phyloP scores from a whole-genome alignment of 2,329 filamentous ascomycete species.

The Pyricularia sp. region DNA sequence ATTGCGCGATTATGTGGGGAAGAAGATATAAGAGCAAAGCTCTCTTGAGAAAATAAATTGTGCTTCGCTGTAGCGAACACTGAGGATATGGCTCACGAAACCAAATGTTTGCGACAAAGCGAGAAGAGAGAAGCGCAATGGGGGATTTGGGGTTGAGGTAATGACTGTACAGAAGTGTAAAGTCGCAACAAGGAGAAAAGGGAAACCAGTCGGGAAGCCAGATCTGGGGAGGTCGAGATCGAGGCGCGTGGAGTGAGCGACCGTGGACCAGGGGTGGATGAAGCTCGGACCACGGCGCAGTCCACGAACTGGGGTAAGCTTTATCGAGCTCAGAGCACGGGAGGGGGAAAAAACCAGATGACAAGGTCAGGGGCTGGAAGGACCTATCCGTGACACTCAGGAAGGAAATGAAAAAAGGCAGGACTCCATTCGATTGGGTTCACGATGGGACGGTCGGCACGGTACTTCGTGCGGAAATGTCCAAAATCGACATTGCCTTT shows the following conservation, averaged over 20 bases:
- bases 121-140: background rate
- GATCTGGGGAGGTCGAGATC: background rate
- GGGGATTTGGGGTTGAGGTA: background rate
- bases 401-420: background rate
- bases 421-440: background rate
- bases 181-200: constrained; percentile 3
- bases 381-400: background rate
- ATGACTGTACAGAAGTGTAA: background rate
- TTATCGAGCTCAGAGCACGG: background rate
- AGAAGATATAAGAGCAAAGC: constrained; percentile 8
- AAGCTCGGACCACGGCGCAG: constrained; percentile 1
- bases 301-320: constrained; percentile 3
- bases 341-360: background rate
- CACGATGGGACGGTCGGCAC: background rate
- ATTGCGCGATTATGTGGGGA: constrained; percentile 23
- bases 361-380: constrained; percentile 2
- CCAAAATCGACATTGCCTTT: background rate
- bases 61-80: background rate
- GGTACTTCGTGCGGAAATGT: background rate
- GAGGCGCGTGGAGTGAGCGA: constrained; percentile 6
- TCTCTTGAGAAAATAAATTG: constrained; percentile 1
- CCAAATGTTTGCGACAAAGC: background rate
- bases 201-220: constrained; percentile 4
- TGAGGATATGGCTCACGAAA: background rate
- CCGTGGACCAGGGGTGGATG: background rate